Percentiles rank a stretch among this genome's conserved stretches.
These are phyloP conservation scores for Xylariaceae sp. DNA, from an alignment of 2,329 filamentous ascomycete genomes.

Conservation along the genomic window DNA sequence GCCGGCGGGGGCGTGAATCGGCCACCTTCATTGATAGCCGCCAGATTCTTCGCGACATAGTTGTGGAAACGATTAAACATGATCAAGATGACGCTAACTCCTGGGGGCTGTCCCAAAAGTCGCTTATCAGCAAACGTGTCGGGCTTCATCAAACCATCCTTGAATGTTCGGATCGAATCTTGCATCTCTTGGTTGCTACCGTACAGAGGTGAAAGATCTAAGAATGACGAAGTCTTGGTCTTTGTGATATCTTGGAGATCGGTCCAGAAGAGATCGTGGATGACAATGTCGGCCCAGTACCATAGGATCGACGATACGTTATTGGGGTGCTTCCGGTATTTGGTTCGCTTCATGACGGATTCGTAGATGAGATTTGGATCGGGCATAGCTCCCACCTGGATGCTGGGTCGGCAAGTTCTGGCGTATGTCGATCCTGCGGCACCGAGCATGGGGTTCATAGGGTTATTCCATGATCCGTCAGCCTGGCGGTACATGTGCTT, in stretches of 20 bases:
- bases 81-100: constrained; percentile 66
- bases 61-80: constrained; percentile 90
- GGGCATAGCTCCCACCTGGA: constrained; percentile 61
- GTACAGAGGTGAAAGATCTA: constrained; percentile 69
- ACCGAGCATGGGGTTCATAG: constrained; percentile 60
- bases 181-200: constrained; percentile 65
- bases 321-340: constrained; percentile 60
- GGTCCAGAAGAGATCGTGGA: constrained; percentile 71
- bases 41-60: constrained; percentile 72
- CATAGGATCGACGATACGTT: constrained; percentile 69
- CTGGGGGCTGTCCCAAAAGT: constrained; percentile 66
- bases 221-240: constrained; percentile 60
- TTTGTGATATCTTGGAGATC: constrained; percentile 56
- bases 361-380: constrained; percentile 64
- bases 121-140: constrained; percentile 70
- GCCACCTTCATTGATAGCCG: constrained; percentile 78
- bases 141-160: constrained; percentile 67
- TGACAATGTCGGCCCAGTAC: constrained; percentile 70
- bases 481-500: constrained; percentile 63
- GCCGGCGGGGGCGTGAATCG: constrained; percentile 66
- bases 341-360: constrained; percentile 52
- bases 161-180: constrained; percentile 63
- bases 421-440: constrained; percentile 66
- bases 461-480: constrained; percentile 71
- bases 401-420: constrained; percentile 57